Evolutionary conservation across 225 moss, liverwort and hornwort genomes (phyloP).

Genomic region (Thuidium tamariscinum): DNA sequence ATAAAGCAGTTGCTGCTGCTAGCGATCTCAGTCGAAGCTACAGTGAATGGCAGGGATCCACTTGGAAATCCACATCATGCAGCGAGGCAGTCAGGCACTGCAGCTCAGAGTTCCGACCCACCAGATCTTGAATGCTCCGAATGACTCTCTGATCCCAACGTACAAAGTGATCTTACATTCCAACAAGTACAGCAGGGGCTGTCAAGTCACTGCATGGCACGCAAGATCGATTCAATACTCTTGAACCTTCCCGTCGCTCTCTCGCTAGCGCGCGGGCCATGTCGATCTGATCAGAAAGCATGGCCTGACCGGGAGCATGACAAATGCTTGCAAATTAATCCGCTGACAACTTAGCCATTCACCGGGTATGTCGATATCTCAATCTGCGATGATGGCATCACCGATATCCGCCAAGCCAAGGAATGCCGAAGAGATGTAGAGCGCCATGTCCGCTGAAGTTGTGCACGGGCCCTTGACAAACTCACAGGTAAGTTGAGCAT

Average conservation of each 20-base stretch:
- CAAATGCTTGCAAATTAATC: not conserved
- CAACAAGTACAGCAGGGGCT: not conserved
- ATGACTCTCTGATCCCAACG: not conserved
- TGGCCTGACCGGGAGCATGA: not conserved
- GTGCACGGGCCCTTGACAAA: not conserved
- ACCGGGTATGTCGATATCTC: too few species aligned
- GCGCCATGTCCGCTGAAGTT: not conserved
- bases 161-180: not conserved
- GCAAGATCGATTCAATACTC: not conserved
- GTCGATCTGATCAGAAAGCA: not conserved
- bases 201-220: not conserved
- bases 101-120: not conserved
- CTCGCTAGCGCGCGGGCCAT: not conserved
- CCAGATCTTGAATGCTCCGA: not conserved
- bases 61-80: not conserved
- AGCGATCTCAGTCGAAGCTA: not conserved
- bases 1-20: not conserved
- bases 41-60: not conserved
- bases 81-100: not conserved
- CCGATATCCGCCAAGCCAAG: not conserved
- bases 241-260: not conserved
- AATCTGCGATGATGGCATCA: not conserved
- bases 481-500: not conserved
- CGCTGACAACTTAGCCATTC: not conserved
- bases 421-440: not conserved